These are phyloP conservation scores for Alnus glutinosa DNA, from an alignment of 306 rosid species.

Conservation along the genomic window DNA sequence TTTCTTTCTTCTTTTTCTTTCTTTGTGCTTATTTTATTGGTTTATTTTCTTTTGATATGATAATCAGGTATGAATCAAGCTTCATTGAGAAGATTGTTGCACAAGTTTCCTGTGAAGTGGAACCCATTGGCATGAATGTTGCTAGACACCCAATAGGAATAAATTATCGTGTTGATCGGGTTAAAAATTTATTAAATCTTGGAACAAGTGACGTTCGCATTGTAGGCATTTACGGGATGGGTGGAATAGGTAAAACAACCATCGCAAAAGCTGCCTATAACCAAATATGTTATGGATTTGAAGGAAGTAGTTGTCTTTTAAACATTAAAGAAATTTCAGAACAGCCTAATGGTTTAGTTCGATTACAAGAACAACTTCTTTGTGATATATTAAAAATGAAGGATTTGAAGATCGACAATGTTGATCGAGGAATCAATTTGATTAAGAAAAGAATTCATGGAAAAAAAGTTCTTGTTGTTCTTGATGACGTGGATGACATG, in stretches of 20 bases:
- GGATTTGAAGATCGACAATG: not conserved
- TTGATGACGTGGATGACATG: slow-evolving; percentile 18
- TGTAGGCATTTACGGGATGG: no score
- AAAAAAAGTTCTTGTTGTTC: slow-evolving; percentile 15
- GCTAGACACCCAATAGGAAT: slow-evolving; percentile 24
- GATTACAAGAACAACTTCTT: slow-evolving; percentile 31
- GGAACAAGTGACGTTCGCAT: not conserved
- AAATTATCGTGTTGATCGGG: not conserved
- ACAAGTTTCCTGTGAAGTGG: not conserved
- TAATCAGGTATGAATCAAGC: slow-evolving; percentile 17
- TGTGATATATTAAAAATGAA: slow-evolving; percentile 3
- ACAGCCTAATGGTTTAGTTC: not conserved
- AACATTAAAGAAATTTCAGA: not conserved
- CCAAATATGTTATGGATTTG: no score
- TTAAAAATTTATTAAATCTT: not conserved
- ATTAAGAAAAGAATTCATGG: not conserved
- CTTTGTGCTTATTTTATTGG: no score
- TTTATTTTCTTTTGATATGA: no score
- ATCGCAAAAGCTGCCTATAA: no score
- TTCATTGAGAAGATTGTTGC: slow-evolving; percentile 14
- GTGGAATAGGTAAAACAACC: no score
- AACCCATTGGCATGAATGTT: slow-evolving; percentile 4
- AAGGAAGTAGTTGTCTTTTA: no score
- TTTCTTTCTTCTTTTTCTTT: no score
- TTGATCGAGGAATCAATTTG: slow-evolving; percentile 4